Evolutionary conservation across 1,139 yeast species (phyloP), one percentile per base, ranked within the genome.

Genomic region (Maudiozyma humilis): DNA sequence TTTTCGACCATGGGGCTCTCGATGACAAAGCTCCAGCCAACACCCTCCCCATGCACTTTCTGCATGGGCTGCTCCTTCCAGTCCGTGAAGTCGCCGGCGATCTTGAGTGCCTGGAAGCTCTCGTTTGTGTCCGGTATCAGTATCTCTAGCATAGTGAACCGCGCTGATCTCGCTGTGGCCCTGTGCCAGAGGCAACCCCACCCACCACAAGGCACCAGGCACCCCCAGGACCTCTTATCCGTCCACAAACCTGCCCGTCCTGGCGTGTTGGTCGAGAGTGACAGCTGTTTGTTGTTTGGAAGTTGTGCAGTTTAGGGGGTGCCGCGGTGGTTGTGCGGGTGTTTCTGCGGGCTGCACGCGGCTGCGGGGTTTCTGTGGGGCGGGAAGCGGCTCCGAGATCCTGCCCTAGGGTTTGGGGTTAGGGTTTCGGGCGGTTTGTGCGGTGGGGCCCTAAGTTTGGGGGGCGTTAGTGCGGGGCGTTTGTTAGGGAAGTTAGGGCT

Each of bases 81-180:
- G 12, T 46, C 35, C 15, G 52, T 54, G 32, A 60, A 56, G 38
- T 55, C 57, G 15, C 63, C 62, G 12, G 65, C 65, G 40, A 61
- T 52, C 32, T 55, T 52, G 42, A 60, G 46, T 7, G 47, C 36
- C 10, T 50, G 40, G 41, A 52, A 52, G 12, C 20, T 41, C n/a
- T 43, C 40, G 2, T 40, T 15, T 12, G 29, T 41, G 39, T 53
- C 56, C 23, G 49, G 49, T 43, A 52, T 56, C 18, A 56, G 47
- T 31, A 59, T 55, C 27, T 49, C 47, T 34, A 49, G 50, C 27
- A 23, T 23, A 6, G 27, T 10, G 6, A 23, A 23, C 6, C 27
- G 27, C 10, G 27, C 27, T 23, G n/a, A n/a, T n/a, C n/a, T n/a
- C n/a, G n/a, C n/a, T n/a, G n/a, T n/a, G n/a, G n/a, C n/a, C n/a